phyloP scores from a whole-genome alignment of 331 rosid genomes.

The Ulmus americana region DNA sequence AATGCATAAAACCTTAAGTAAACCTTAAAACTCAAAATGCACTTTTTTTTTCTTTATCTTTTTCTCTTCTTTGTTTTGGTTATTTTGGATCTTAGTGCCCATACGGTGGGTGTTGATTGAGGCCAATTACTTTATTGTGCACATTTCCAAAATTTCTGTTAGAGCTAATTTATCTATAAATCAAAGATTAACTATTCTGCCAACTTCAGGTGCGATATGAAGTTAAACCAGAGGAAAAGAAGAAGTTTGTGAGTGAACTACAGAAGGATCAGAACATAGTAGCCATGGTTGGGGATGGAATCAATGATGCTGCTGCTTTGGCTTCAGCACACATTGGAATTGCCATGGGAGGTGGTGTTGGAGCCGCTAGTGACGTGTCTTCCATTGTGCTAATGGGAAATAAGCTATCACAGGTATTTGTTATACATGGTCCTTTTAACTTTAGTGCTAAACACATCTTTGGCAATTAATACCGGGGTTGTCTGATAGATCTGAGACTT shows the following conservation, averaged over 20 bases:
- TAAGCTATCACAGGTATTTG: conserved; percentile 78
- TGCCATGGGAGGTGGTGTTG: conserved; percentile 95
- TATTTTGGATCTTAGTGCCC: no score
- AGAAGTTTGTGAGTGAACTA: conserved; percentile 59
- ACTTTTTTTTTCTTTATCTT: no score
- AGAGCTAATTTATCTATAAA: not conserved
- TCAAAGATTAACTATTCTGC: not conserved
- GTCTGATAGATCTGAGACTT: no score
- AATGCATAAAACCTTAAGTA: no score
- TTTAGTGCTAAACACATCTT: not conserved
- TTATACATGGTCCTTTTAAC: not conserved
- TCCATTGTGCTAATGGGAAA: conserved; percentile 87
- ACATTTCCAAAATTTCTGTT: not conserved
- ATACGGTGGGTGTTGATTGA: not conserved
- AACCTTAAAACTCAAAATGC: no score
- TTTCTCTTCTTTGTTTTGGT: no score
- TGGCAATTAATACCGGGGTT: not conserved
- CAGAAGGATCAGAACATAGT: conserved; percentile 59
- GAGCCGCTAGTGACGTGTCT: conserved; percentile 99
- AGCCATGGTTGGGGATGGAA: conserved; percentile 99
- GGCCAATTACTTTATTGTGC: not conserved
- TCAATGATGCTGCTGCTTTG: conserved; percentile 93
- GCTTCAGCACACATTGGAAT: conserved; percentile 85
- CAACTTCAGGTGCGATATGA: conserved; percentile 66
- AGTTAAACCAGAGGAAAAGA: conserved; percentile 79